These are phyloP conservation scores for Kuraishia hungarica DNA, from an alignment of 805 yeast species.

Conservation along the genomic window DNA sequence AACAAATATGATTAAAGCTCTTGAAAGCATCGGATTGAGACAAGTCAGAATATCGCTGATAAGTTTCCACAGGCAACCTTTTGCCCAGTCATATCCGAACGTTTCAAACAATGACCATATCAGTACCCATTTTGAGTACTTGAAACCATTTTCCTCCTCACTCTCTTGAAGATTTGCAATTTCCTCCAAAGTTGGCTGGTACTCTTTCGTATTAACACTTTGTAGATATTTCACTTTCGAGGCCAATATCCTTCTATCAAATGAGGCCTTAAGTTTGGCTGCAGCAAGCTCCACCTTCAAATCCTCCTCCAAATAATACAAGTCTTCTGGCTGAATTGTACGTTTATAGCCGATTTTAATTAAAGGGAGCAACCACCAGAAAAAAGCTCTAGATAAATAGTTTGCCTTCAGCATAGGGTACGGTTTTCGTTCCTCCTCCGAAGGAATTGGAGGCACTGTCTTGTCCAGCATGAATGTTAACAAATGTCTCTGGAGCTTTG, in stretches of 20 bases:
- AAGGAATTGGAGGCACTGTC: slow-evolving; percentile 44
- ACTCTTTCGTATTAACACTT: too few species aligned
- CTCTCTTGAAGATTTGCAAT: background rate
- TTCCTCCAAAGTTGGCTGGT: background rate
- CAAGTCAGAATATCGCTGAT: slow-evolving; percentile 41
- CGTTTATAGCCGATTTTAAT: slow-evolving; percentile 62
- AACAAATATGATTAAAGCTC: slow-evolving; percentile 58
- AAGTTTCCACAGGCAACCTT: slow-evolving; percentile 31
- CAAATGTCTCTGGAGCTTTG: slow-evolving; percentile 5
- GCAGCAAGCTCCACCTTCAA: slow-evolving; percentile 28
- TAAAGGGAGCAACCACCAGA: slow-evolving; percentile 64
- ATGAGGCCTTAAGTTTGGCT: background rate
- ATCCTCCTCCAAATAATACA: slow-evolving; percentile 36
- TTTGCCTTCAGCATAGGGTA: slow-evolving; percentile 36
- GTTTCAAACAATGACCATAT: slow-evolving; percentile 33
- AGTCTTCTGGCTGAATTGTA: slow-evolving; percentile 58
- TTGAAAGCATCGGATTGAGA: slow-evolving; percentile 58
- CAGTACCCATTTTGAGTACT: slow-evolving; percentile 12
- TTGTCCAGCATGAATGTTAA: slow-evolving; percentile 12
- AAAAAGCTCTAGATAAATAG: slow-evolving; percentile 33
- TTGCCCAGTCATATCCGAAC: slow-evolving; percentile 4
- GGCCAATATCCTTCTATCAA: background rate
- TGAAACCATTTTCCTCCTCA: slow-evolving; percentile 12
- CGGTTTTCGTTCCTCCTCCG: slow-evolving; percentile 35
- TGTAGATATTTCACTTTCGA: background rate